Conservation (phyloP, 2,329 filamentous ascomycete genomes). For the Ophioceras dolichostomum region DNA sequence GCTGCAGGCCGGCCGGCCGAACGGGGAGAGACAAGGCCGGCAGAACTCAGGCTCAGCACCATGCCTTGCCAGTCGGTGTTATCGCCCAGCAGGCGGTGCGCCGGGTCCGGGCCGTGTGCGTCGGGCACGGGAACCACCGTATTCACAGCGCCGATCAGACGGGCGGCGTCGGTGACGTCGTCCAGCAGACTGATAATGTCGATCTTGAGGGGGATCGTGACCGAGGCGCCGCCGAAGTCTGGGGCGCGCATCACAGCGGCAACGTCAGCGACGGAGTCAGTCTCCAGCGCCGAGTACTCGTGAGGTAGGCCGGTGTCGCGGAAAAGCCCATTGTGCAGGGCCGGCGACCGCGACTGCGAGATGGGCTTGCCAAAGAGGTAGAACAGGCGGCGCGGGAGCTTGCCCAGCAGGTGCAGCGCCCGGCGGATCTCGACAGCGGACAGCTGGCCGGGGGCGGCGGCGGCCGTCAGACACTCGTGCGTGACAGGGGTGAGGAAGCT, state of each 20-base stretch:
- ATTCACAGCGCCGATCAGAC: constrained; percentile 83
- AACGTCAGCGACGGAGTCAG: constrained; percentile 49
- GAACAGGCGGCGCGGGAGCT: constrained; percentile 64
- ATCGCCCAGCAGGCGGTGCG: constrained; percentile 57
- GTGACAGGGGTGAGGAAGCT: constrained; percentile 90
- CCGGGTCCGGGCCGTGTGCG: constrained; percentile 18
- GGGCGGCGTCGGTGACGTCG: constrained; percentile 65
- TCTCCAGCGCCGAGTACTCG: constrained; percentile 66
- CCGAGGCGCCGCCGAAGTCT: constrained; percentile 83
- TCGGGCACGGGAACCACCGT: constrained; percentile 59
- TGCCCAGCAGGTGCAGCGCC: constrained; percentile 65
- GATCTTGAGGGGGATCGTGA: constrained; percentile 90
- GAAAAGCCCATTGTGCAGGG: constrained; percentile 83
- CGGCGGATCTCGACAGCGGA: constrained; percentile 80
- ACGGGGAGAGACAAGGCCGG: constrained; percentile 29
- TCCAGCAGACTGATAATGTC: constrained; percentile 77
- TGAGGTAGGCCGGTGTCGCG: constrained; percentile 67
- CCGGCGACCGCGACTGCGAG: constrained; percentile 68
- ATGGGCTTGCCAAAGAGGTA: constrained; percentile 85
- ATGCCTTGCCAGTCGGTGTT: constrained; percentile 98
- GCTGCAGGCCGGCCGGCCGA: constrained; percentile 23
- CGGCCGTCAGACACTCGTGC: constrained; percentile 78
- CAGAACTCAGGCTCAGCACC: constrained; percentile 61
- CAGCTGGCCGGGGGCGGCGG: constrained; percentile 87
- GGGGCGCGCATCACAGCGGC: constrained; percentile 52